Evolutionary conservation across 148 eudicot genomes (phyloP), one percentile per base, ranked within the genome.

Genomic region (Diospyros kaki): DNA sequence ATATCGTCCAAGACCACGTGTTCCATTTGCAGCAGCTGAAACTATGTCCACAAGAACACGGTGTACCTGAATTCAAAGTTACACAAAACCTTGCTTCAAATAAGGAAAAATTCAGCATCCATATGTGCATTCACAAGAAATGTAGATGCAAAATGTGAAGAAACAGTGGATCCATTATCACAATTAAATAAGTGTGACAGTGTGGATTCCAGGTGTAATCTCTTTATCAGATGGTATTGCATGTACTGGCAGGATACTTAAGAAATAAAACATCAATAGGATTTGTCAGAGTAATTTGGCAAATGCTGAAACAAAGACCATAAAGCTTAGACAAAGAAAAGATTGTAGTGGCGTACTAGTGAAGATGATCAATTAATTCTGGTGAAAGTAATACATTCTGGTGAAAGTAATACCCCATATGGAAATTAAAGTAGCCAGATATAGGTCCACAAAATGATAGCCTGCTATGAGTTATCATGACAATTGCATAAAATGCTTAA

Each of bases 1-100:
- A 79, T 95, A 95, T 89, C 97, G 90, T 78, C 99, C 97, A 69
- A 95, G 99, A 44, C 99, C 99, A 41, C 96, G 96, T 60, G 99
- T 95, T 54, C 88, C 94, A 83, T 93, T 95, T 72, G 99, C 99
- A 86, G 97, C 82, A 76, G 96, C 91, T 76, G 97, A 89, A 72
- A 95, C 97, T 71, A 95, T 89, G 80, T 91, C 99, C 67, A 89
- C 86, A 63, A 95, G 91, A 58, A 95, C 97, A 75, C 96, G 96
- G 71, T 95, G 99, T 79, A 95, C 99, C 99, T 95, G 73, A 77
- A 40, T 64, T 69, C 6, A 50, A 8, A 73, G 43, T 51, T 38
- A 7, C 58, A 58, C 6, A 55, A 15, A 43, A 64, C 56, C 60
- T 62, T 68, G 41, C 43, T 8, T 9, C 18, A 52, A 45, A 52